Evolutionary conservation across 805 yeast species (phyloP).

Genomic region (Nakazawaea siamensis): DNA sequence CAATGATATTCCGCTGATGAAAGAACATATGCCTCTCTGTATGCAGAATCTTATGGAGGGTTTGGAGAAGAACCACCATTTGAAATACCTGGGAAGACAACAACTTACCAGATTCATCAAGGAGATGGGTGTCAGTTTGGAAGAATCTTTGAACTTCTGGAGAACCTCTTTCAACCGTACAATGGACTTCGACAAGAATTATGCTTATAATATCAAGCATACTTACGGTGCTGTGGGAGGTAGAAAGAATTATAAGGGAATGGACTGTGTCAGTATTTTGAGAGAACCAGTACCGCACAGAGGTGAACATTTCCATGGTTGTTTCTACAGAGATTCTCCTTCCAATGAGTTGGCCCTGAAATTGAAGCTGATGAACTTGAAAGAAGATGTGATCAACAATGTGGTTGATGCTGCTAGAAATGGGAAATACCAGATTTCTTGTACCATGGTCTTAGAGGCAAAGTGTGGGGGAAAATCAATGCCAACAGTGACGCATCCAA

Average conservation of each 20-base stretch:
- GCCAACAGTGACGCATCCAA: slow-evolving; percentile 11
- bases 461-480: slow-evolving; percentile 11
- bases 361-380: slow-evolving; percentile 57
- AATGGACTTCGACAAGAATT: slow-evolving; percentile 82
- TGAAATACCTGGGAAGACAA: slow-evolving; percentile 76
- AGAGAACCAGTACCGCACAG: slow-evolving; percentile 60
- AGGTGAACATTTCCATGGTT: slow-evolving; percentile 75
- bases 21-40: slow-evolving; percentile 76
- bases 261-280: slow-evolving; percentile 75
- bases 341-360: slow-evolving; percentile 52
- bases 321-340: slow-evolving; percentile 79
- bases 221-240: slow-evolving; percentile 90
- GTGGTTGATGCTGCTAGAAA: slow-evolving; percentile 61
- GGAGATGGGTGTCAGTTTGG: slow-evolving; percentile 81
- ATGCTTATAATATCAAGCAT: slow-evolving; percentile 82
- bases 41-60: slow-evolving; percentile 58
- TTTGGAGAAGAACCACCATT: slow-evolving; percentile 56
- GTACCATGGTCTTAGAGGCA: slow-evolving; percentile 80
- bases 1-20: slow-evolving; percentile 44
- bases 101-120: slow-evolving; percentile 81
- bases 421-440: slow-evolving; percentile 76
- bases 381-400: slow-evolving; percentile 45
- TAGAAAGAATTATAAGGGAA: slow-evolving; percentile 75
- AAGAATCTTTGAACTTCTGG: slow-evolving; percentile 88
- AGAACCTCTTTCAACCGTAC: slow-evolving; percentile 58